A percentile compares a stretch with the other conserved stretches of the same genome.
phyloP scores from a whole-genome alignment of 208 protist species.

The Leishmania mexicana region DNA sequence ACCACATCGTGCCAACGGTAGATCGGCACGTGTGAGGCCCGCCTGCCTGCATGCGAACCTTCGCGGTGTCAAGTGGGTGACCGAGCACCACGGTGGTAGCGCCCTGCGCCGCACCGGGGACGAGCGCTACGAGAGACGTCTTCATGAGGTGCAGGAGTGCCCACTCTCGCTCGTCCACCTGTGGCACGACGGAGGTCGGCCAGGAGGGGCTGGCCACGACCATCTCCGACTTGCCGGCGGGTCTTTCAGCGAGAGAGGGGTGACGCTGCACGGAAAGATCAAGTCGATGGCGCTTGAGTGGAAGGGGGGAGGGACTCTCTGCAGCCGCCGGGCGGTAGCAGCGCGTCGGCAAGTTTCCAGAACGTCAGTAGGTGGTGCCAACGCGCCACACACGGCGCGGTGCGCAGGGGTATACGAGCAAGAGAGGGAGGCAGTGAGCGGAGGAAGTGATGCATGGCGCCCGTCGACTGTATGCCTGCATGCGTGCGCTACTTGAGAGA shows the following conservation, averaged over 20 bases:
- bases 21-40: slow-evolving; percentile 49
- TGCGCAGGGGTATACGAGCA: background rate
- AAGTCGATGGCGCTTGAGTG: background rate
- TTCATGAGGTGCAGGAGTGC: slow-evolving; percentile 12
- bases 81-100: slow-evolving; percentile 67
- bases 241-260: background rate
- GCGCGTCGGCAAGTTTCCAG: background rate
- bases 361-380: background rate
- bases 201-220: background rate
- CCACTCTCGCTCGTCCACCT: slow-evolving; percentile 7
- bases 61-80: slow-evolving; percentile 90
- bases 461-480: too few species aligned
- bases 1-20: slow-evolving; percentile 53
- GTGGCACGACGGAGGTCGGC: background rate
- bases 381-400: background rate
- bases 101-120: slow-evolving; percentile 83
- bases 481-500: too few species aligned
- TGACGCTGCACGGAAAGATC: too few species aligned
- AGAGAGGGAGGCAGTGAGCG: background rate
- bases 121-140: slow-evolving; percentile 36
- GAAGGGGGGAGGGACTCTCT: background rate
- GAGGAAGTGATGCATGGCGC: too few species aligned
- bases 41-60: slow-evolving; percentile 86
- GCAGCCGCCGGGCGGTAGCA: background rate
- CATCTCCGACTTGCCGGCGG: background rate